phyloP scores from a whole-genome alignment of 2,329 filamentous ascomycete species.

The Aspergillus proliferans region DNA sequence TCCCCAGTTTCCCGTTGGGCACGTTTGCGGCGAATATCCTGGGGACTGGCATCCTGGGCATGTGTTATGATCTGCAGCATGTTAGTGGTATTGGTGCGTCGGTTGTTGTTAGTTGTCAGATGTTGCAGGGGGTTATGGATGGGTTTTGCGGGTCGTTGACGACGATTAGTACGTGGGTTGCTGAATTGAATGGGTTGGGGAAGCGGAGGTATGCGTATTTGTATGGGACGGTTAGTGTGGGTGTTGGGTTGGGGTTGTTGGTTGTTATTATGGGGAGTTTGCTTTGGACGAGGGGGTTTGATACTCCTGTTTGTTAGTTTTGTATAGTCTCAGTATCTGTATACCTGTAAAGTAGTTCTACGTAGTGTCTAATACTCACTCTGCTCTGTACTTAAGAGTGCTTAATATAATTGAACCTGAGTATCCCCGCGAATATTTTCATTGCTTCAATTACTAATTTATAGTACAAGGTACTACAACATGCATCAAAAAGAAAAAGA shows the following conservation, averaged over 20 bases:
- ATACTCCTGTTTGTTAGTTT: slow-evolving; percentile 23
- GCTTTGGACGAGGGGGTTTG: slow-evolving; percentile 45
- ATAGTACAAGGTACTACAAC: slow-evolving; percentile 33
- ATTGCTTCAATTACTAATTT: slow-evolving; percentile 33
- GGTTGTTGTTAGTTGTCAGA: slow-evolving; percentile 54
- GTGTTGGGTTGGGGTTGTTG: slow-evolving; percentile 42
- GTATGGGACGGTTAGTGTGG: slow-evolving; percentile 47
- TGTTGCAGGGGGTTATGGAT: slow-evolving; percentile 61
- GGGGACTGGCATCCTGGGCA: slow-evolving; percentile 67
- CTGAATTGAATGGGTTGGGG: slow-evolving; percentile 51
- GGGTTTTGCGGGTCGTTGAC: slow-evolving; percentile 63
- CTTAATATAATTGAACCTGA: not conserved
- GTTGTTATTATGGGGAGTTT: slow-evolving; percentile 53
- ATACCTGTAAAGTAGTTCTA: not conserved
- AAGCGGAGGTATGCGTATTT: slow-evolving; percentile 55
- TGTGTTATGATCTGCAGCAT: slow-evolving; percentile 74
- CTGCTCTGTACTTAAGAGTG: not conserved
- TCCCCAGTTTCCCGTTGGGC: slow-evolving; percentile 69
- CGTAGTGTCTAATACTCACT: not conserved
- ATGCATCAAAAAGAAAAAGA: slow-evolving; percentile 18
- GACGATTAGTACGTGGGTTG: slow-evolving; percentile 62
- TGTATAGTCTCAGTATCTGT: not conserved
- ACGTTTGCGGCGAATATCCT: slow-evolving; percentile 78
- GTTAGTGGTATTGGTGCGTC: slow-evolving; percentile 44
- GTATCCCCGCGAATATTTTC: slow-evolving; percentile 27